A percentile compares a stretch with the other conserved stretches of the same genome.
Evolutionary conservation across 371 early-diverging fungal species (phyloP).

Genomic region (Mortierella sp.): DNA sequence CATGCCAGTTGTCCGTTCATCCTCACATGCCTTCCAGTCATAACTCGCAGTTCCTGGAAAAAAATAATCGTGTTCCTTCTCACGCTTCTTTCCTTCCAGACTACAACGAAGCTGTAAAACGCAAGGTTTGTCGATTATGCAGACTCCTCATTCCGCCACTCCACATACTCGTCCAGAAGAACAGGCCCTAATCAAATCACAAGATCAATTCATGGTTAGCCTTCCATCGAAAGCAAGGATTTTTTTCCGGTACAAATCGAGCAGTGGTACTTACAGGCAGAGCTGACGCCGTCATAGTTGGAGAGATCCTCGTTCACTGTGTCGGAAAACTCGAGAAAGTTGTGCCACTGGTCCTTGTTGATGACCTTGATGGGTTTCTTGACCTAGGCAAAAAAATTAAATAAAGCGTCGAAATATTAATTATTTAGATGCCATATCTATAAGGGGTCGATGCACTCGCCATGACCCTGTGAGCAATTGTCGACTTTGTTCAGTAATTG

Average conservation of each 20-base stretch:
- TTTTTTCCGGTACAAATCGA: background rate
- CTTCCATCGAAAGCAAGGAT: background rate
- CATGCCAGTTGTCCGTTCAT: background rate
- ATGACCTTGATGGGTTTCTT: conserved; percentile 75
- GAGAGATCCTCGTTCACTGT: conserved; percentile 66
- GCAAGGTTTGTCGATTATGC: conserved; percentile 3
- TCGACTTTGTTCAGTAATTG: background rate
- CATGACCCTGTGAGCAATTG: background rate
- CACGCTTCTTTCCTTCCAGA: background rate
- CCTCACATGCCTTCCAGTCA: background rate
- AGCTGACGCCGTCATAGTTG: conserved; percentile 72
- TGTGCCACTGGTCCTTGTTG: conserved; percentile 83
- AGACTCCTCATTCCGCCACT: conserved; percentile 64
- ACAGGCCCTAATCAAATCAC: conserved; percentile 67
- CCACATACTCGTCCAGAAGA: conserved; percentile 78
- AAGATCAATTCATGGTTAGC: background rate
- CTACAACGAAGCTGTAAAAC: background rate
- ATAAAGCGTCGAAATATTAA: background rate
- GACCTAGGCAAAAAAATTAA: conserved; percentile 40
- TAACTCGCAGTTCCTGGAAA: background rate
- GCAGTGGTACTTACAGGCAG: conserved; percentile 71
- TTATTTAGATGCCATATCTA: background rate
- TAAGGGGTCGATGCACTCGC: background rate
- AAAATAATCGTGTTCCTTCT: background rate
- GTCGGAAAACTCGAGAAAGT: conserved; percentile 75